Evolutionary conservation across 106 monocot species (phyloP), one percentile per base, ranked within the genome.

Genomic region (Phalaenopsis equestris): DNA sequence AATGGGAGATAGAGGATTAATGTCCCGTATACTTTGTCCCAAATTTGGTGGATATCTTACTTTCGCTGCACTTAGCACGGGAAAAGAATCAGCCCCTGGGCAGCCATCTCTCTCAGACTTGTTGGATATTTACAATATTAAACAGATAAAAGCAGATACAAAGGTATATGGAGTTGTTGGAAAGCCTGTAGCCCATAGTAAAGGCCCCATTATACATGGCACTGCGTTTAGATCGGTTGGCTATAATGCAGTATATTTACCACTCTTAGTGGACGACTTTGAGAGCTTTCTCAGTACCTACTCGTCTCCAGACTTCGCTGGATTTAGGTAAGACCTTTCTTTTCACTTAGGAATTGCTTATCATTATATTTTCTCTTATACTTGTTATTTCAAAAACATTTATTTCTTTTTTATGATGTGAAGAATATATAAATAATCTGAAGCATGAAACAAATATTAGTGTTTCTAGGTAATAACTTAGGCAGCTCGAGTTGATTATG

Each of bases 31-130:
- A 57, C 85, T 98, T 57, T 89, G 91, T 70, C 83, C 91, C 11
- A 98, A 98, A 76, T 98, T 94, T 87, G 97, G 97, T 42, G 97
- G 97, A 78, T 98, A 92, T 83, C 88, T 99, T 61, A 99, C 94
- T 49, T 99, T 95, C 88, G 98, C 88, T 45, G 64, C 86, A 55
- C 83, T 99, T 82, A 78, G 88, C 82, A 79, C 55, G 15, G 92
- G 89, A 79, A 91, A 92, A 84, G 87, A 88, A 84, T 94, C 98
- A 73, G 94, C 98, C 68, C 90, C 98, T 36, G 98, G 98, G 18
- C 98, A 99, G 72, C 98, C 98, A 64, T 91, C 94, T 49, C 79
- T 99, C 24, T 72, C 86, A 70, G 95, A 95, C 43, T 78, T 99
- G 79, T 79, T 91, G 80, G 81, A 95, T 58, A 75, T 93, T n/a